phyloP scores from a whole-genome alignment of 352 stramenopile species.

The Hyaloperonospora arabidopsidis region DNA sequence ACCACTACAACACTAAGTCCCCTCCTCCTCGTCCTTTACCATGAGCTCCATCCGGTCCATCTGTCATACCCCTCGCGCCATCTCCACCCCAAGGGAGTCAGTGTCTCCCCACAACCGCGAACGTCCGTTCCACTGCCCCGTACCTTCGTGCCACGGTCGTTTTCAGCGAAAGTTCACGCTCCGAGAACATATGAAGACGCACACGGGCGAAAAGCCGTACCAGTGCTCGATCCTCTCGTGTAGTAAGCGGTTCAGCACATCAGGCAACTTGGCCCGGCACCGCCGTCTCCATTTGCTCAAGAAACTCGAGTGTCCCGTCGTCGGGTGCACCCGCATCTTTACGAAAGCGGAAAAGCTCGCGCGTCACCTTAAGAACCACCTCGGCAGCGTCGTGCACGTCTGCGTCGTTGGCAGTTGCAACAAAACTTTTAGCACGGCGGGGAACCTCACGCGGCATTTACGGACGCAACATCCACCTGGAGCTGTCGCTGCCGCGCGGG shows the following conservation, averaged over 20 bases:
- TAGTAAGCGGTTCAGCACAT: conserved; percentile 58
- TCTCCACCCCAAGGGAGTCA: conserved; percentile 4
- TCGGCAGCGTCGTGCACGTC: conserved; percentile 45
- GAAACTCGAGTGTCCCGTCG: conserved; percentile 41
- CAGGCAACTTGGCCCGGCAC: conserved; percentile 51
- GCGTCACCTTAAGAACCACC: conserved; percentile 44
- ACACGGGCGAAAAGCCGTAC: conserved; percentile 72
- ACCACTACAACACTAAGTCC: no score
- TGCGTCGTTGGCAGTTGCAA: conserved; percentile 48
- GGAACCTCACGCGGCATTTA: conserved; percentile 63
- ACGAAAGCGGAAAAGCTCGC: conserved; percentile 47
- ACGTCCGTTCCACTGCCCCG: conserved; percentile 34
- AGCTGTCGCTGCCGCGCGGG: conserved; percentile 27
- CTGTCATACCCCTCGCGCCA: no score
- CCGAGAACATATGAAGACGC: conserved; percentile 73
- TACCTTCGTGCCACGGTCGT: conserved; percentile 33
- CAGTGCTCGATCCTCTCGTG: conserved; percentile 45
- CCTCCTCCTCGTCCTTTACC: conserved; percentile 8
- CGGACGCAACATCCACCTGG: conserved; percentile 49
- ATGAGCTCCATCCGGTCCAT: conserved; percentile 23
- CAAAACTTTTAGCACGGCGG: conserved; percentile 60
- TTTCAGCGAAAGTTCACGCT: conserved; percentile 74
- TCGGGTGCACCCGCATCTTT: conserved; percentile 44
- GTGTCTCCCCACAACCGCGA: conserved; percentile 21
- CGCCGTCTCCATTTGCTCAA: conserved; percentile 43